Evolutionary conservation across 1,284 basidiomycete genomes (phyloP).

Genomic region (Trichosporon sp.): DNA sequence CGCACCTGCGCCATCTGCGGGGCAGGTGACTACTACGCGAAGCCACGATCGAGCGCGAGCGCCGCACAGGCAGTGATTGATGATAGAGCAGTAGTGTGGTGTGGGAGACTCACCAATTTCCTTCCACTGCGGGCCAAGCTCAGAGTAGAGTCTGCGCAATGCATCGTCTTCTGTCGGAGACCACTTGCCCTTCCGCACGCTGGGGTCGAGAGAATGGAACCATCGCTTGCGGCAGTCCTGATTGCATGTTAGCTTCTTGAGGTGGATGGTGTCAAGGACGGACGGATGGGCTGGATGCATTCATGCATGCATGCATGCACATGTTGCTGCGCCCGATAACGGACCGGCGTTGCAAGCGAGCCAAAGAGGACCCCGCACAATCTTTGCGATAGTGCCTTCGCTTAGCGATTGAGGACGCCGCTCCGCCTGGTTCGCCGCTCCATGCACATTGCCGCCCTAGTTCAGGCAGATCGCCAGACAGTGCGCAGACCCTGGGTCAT

Average conservation of each 20-base stretch:
- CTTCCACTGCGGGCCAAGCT: conserved; percentile 24
- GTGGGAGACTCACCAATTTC: conserved; percentile 22
- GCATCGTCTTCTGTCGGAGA: conserved; percentile 20
- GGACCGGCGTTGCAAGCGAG: not conserved
- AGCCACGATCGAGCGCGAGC: not conserved
- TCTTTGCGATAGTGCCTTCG: not conserved
- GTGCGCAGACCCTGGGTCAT: not conserved
- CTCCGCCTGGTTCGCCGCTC: not conserved
- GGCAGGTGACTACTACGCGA: not conserved
- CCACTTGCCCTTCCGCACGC: conserved; percentile 24
- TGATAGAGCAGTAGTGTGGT: too few relatives aligned
- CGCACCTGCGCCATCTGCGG: not conserved
- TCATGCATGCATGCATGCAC: not conserved
- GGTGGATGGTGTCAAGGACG: too few relatives aligned
- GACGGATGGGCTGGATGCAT: too few relatives aligned
- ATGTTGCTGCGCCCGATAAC: not conserved
- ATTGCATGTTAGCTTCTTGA: not conserved
- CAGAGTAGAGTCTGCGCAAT: conserved; percentile 15
- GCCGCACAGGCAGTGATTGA: too few relatives aligned
- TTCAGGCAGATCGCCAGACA: not conserved
- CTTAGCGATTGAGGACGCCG: not conserved
- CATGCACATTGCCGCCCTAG: too few relatives aligned
- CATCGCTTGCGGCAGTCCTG: conserved; percentile 27
- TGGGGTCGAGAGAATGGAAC: conserved; percentile 24
- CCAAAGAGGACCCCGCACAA: not conserved